phyloP scores from a whole-genome alignment of 2,329 filamentous ascomycete genomes.

The Colletotrichum magnum region DNA sequence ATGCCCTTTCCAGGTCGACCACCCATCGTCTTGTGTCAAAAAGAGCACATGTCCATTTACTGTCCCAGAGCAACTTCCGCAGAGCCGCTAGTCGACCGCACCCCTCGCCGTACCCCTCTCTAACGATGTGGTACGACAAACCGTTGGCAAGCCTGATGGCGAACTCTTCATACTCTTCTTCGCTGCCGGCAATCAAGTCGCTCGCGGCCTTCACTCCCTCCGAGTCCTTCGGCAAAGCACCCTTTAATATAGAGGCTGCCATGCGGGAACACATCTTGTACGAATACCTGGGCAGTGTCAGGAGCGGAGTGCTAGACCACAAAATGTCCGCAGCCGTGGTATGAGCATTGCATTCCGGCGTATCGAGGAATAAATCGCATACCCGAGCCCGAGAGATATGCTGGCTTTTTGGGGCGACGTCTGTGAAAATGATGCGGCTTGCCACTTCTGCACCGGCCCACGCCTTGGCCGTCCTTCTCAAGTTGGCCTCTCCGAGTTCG shows the following conservation, averaged over 20 bases:
- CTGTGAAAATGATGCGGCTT: slow-evolving; percentile 90
- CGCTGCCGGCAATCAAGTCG: slow-evolving; percentile 83
- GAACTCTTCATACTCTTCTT: slow-evolving; percentile 86
- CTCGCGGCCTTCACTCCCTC: slow-evolving; percentile 77
- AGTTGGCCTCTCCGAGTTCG: slow-evolving; percentile 89
- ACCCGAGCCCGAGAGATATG: slow-evolving; percentile 94
- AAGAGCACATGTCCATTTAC: slow-evolving; percentile 86
- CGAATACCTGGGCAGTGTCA: slow-evolving; percentile 90
- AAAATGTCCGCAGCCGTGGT: slow-evolving; percentile 97
- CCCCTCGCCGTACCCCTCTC: slow-evolving; percentile 65
- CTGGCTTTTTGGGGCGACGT: slow-evolving; percentile 94
- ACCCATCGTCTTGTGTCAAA: slow-evolving; percentile 97
- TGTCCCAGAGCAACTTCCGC: slow-evolving; percentile 84
- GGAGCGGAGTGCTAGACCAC: slow-evolving; percentile 94
- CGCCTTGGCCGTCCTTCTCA: slow-evolving; percentile 81
- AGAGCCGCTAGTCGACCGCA: slow-evolving; percentile 82
- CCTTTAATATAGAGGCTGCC: slow-evolving; percentile 93
- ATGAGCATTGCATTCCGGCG: slow-evolving; percentile 97
- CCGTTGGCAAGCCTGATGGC: slow-evolving; percentile 77
- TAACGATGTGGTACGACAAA: slow-evolving; percentile 69
- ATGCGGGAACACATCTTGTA: slow-evolving; percentile 99
- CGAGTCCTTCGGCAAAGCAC: slow-evolving; percentile 81
- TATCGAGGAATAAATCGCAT: slow-evolving; percentile 96
- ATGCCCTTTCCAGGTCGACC: slow-evolving; percentile 87
- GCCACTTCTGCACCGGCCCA: slow-evolving; percentile 93